A percentile compares a stretch with the other conserved stretches of the same genome.
phyloP scores from a whole-genome alignment of 2,329 filamentous ascomycete species.

The Aspergillus ibericus region DNA sequence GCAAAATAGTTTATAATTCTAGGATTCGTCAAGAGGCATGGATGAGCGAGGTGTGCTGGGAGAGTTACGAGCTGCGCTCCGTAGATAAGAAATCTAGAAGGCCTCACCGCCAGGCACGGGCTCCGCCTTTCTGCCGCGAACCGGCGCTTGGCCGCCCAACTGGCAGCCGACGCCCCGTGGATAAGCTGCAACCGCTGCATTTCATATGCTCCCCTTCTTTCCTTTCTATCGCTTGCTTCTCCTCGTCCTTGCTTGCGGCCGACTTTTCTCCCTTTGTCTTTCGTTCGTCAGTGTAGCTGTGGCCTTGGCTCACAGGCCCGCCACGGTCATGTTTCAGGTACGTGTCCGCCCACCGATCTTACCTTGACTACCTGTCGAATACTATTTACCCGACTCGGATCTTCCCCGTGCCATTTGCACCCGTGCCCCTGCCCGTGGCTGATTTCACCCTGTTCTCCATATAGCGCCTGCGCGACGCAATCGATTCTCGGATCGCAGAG shows the following conservation, averaged over 20 bases:
- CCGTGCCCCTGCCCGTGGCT: not conserved
- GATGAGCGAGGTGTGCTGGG: no score
- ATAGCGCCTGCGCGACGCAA: slow-evolving; percentile 78
- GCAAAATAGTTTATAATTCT: no score
- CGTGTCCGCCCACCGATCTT: not conserved
- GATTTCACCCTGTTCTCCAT: not conserved
- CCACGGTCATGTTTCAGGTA: slow-evolving; percentile 36
- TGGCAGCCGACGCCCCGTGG: slow-evolving; percentile 2
- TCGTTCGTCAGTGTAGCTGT: slow-evolving; percentile 16
- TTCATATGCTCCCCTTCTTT: slow-evolving; percentile 12
- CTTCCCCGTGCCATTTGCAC: not conserved
- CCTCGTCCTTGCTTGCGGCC: slow-evolving; percentile 9
- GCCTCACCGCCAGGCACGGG: not conserved
- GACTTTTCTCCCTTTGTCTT: slow-evolving; percentile 14
- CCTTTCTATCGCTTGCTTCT: slow-evolving; percentile 13
- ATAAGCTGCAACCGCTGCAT: not conserved
- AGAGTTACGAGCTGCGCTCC: not conserved
- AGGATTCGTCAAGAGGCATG: no score
- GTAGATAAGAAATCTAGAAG: not conserved
- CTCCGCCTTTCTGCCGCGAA: slow-evolving; percentile 9
- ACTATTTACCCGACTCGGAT: slow-evolving; percentile 3
- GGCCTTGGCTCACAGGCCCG: slow-evolving; percentile 22
- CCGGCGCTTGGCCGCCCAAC: not conserved
- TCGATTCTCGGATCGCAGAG: slow-evolving; percentile 85
- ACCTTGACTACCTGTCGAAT: not conserved